Base-by-base conservation (phyloP, 495 filamentous ascomycete species). In the Chaetomium tenue region DNA sequence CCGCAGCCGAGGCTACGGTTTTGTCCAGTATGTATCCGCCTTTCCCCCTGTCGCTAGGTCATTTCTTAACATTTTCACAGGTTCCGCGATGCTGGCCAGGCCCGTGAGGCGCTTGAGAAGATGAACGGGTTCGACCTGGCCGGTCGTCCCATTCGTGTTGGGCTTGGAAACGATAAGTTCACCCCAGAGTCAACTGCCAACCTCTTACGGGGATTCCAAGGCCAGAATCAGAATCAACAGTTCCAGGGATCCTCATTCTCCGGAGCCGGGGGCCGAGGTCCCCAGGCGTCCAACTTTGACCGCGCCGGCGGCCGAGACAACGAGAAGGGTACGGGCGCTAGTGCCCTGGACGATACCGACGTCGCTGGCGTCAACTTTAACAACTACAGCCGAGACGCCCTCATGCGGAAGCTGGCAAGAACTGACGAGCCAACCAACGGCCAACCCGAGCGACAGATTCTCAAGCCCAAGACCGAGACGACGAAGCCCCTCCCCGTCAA, bases 151-250 rank as follows among this genome's bases (percentile, higher is more conserved):
- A 98, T 99, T 73, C 91, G 95, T 72, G 95, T 99, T 79, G 95
- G 95, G 76, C 92, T 99, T 83, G 95, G 95, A 79, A 99, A 96
- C 82, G 95, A 99, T 90, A 98, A 98, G 89, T 99, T 98, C 78
- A 98, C 94, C 81, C 90, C 92, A 67, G 94, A 97, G 81, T 93
- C 92, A 77, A 97, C 90, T 77, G 89, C 91, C 71, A 91, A 90
- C 77, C 86, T 95, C 67, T 78, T 94, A 63, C 92, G 92, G 82
- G 91, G 92, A 73, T 91, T 93, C 81, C 88, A 91, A 78, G 86
- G 88, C 71, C 88, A 89, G 83, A 86, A 88, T 73, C 88, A 89
- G 83, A 86, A 88, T 73, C 83, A 85, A 77, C 86, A 86, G 75
- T 94, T 87, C 77, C 93, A 97, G 84, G 95, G 95, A 75, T 97